A percentile compares a stretch with the other conserved stretches of the same genome.
These are phyloP conservation scores for Ascochyta koolunga DNA, from an alignment of 2,329 filamentous ascomycete species.

Conservation along the genomic window DNA sequence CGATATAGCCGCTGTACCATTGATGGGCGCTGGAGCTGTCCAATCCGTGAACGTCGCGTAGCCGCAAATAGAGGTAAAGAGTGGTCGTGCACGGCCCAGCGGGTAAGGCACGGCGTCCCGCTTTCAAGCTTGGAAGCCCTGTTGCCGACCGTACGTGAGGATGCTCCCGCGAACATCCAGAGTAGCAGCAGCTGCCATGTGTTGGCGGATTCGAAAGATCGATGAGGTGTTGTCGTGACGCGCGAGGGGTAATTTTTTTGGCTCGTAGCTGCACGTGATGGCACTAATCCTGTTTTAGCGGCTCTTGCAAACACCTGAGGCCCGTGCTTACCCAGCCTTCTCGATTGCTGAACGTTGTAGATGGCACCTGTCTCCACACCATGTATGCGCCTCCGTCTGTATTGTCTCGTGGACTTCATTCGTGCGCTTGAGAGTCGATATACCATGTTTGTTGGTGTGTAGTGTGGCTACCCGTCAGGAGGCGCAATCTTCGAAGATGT, in stretches of 20 bases:
- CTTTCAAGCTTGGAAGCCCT: conserved; percentile 16
- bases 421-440: neutral
- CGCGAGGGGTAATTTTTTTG: conserved; percentile 40
- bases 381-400: neutral
- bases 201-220: conserved; percentile 19
- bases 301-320: conserved; percentile 21
- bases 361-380: neutral
- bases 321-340: conserved; percentile 4
- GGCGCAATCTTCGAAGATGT: neutral
- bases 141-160: conserved; percentile 2
- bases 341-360: neutral
- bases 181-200: conserved; percentile 13
- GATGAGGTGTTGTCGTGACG: conserved; percentile 35
- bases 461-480: neutral
- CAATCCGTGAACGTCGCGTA: conserved; percentile 50
- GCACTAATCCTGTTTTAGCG: conserved; percentile 22
- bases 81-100: conserved; percentile 43
- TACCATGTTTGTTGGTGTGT: neutral
- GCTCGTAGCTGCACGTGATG: conserved; percentile 38
- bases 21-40: conserved; percentile 45
- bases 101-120: conserved; percentile 33
- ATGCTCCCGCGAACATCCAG: conserved; percentile 1
- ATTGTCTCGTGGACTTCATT: neutral
- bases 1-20: conserved; percentile 48
- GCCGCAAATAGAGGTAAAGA: conserved; percentile 48